Base-by-base conservation (phyloP, 352 stramenopile species). In the Pythium monospermum region DNA sequence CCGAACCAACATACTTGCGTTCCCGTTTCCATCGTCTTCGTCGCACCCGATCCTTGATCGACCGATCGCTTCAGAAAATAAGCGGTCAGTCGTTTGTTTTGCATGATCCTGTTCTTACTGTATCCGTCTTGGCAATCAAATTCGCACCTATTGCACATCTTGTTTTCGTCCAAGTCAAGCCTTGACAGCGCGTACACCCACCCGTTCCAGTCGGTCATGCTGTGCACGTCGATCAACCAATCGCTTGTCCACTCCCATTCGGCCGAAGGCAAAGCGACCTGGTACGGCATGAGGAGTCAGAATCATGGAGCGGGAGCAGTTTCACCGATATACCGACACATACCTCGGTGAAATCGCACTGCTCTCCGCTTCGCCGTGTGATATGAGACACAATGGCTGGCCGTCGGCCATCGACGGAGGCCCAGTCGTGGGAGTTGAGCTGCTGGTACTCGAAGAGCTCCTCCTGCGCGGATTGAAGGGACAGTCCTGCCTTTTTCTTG, bases 231-330 rank as follows among this genome's bases (percentile, higher is more conserved):
- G 15, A 62, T 59, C 1, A 35, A 27, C 75, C 77, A 89, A 38
- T 73, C 61, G 11, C 61, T 73, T 21, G 83, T 64, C 77, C 77
- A 89, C 53, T 75, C 56, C 77, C 77, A 89, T 40, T 83, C 71
- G 8, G 25, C 35, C 2, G 66, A 82, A 31, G 77, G 77, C 36
- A 86, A 49, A 37, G 23, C 15, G 3, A 88, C 54, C 75, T 88
- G n/a, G 32, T 26, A 13, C 27, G n/a, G n/a, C n/a, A n/a, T n/a
- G n/a, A n/a, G n/a, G n/a, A n/a, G n/a, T n/a, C n/a, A n/a, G n/a
- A n/a, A n/a, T n/a, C n/a, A n/a, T n/a, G n/a, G n/a, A n/a, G n/a
- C 53, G 43, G 3, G 6, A 35, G 15, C 35, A 25, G 6, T n/a
- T n/a, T 19, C 32, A 48, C 13, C 1, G 13, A 35, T 13, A 35